Evolutionary conservation across 805 yeast genomes (phyloP).

Genomic region (Candida broadrunensis): DNA sequence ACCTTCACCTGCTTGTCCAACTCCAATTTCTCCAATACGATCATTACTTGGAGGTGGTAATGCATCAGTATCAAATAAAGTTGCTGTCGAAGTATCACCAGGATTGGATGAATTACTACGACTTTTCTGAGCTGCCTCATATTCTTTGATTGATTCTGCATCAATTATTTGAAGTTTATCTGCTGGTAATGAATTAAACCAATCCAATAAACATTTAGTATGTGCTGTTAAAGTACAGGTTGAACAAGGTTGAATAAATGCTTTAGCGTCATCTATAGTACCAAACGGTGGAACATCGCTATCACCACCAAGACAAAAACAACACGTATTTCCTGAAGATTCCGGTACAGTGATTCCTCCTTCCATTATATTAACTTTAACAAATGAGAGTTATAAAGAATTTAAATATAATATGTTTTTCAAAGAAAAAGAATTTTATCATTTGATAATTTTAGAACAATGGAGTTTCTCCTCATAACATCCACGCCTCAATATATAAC

Average conservation of each 20-base stretch:
- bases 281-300: slow-evolving; percentile 41
- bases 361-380: too few relatives aligned
- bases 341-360: too few relatives aligned
- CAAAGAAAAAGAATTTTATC: too few relatives aligned
- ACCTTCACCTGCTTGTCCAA: slow-evolving; percentile 1
- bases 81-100: not conserved
- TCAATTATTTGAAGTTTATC: slow-evolving; percentile 20
- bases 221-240: slow-evolving; percentile 37
- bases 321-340: slow-evolving; percentile 13
- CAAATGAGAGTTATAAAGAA: too few relatives aligned
- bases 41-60: not conserved
- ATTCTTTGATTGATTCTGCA: not conserved
- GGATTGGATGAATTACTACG: not conserved
- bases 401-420: too few relatives aligned
- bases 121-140: not conserved
- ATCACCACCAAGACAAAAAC: slow-evolving; percentile 39
- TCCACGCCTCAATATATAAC: too few relatives aligned
- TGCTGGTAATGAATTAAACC: slow-evolving; percentile 35
- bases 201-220: slow-evolving; percentile 37
- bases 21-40: slow-evolving; percentile 1
- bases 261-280: slow-evolving; percentile 28
- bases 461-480: too few relatives aligned
- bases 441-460: too few relatives aligned
- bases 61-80: not conserved
- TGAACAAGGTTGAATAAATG: slow-evolving; percentile 34